These are phyloP conservation scores for Rhodosporidiobolus odoratus DNA, from an alignment of 768 basidiomycete species.

Conservation along the genomic window DNA sequence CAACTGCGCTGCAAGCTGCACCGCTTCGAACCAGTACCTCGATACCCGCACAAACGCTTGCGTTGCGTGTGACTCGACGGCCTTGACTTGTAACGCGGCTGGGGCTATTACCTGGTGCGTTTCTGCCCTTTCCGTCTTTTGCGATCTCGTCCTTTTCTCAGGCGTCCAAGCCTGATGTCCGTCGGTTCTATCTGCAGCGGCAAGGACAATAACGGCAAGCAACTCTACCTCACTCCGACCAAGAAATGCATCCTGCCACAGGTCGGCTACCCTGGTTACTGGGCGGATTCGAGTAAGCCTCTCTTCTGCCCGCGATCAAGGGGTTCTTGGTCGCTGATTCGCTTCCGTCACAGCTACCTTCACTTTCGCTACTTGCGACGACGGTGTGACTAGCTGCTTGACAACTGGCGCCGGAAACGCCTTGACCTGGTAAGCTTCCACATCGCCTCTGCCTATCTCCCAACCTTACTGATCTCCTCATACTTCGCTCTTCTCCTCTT, in stretches of 20 bases:
- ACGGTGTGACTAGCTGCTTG: not conserved
- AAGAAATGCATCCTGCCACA: not conserved
- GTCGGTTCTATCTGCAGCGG: too few relatives aligned
- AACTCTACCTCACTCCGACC: not conserved
- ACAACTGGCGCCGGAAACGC: not conserved
- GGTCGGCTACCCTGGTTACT: not conserved
- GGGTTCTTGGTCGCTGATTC: too few relatives aligned
- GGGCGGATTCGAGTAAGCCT: not conserved
- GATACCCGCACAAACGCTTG: not conserved
- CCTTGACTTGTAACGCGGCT: not conserved
- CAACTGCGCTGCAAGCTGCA: not conserved
- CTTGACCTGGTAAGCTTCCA: not conserved
- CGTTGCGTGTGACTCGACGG: not conserved
- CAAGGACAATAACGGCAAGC: not conserved
- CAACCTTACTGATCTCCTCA: too few relatives aligned
- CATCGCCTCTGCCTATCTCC: too few relatives aligned
- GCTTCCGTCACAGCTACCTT: not conserved
- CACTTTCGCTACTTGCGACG: not conserved
- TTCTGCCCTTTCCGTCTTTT: not conserved
- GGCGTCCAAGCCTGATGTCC: not conserved
- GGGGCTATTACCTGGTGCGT: not conserved
- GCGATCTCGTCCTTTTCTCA: not conserved
- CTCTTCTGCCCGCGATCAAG: too few relatives aligned
- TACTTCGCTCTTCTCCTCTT: not conserved
- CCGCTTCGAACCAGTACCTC: not conserved